A percentile compares a stretch with the other conserved stretches of the same genome.
Conservation (phyloP, 495 filamentous ascomycete species). For the Beverwykella pulmonaria region DNA sequence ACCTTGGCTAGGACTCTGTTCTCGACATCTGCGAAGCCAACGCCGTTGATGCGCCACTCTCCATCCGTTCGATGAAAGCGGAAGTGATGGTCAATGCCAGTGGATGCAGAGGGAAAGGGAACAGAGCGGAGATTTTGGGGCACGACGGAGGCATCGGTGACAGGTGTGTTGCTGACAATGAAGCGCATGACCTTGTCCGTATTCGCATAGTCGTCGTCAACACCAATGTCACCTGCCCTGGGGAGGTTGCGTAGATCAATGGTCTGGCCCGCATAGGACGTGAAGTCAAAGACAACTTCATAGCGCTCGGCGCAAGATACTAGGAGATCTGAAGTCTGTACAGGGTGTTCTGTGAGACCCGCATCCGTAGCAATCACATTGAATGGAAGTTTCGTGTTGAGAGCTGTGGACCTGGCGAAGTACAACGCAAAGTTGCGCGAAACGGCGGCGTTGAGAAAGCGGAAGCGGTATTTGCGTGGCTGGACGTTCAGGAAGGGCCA, state of each 20-base stretch:
- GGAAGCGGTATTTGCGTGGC: slow-evolving; percentile 61
- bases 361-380: slow-evolving; percentile 59
- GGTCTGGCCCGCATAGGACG: slow-evolving; percentile 51
- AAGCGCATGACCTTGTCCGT: slow-evolving; percentile 60
- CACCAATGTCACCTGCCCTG: slow-evolving; percentile 46
- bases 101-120: slow-evolving; percentile 42
- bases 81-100: slow-evolving; percentile 50
- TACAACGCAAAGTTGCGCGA: slow-evolving; percentile 54
- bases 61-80: slow-evolving; percentile 51
- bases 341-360: slow-evolving; percentile 49
- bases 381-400: slow-evolving; percentile 48
- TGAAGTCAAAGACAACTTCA: slow-evolving; percentile 59
- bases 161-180: slow-evolving; percentile 49
- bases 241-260: slow-evolving; percentile 54
- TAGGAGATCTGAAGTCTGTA: slow-evolving; percentile 42
- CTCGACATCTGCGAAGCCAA: slow-evolving; percentile 52
- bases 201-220: slow-evolving; percentile 50
- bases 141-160: slow-evolving; percentile 46
- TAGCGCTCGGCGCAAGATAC: slow-evolving; percentile 59
- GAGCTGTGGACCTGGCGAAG: slow-evolving; percentile 42
- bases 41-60: slow-evolving; percentile 56
- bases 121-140: slow-evolving; percentile 43
- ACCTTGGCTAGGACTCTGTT: slow-evolving; percentile 56
- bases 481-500: slow-evolving; percentile 59
- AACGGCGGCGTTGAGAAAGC: slow-evolving; percentile 55